Evolutionary conservation across 2,329 filamentous ascomycete genomes (phyloP).

Genomic region (Berkeleyomyces basicola): DNA sequence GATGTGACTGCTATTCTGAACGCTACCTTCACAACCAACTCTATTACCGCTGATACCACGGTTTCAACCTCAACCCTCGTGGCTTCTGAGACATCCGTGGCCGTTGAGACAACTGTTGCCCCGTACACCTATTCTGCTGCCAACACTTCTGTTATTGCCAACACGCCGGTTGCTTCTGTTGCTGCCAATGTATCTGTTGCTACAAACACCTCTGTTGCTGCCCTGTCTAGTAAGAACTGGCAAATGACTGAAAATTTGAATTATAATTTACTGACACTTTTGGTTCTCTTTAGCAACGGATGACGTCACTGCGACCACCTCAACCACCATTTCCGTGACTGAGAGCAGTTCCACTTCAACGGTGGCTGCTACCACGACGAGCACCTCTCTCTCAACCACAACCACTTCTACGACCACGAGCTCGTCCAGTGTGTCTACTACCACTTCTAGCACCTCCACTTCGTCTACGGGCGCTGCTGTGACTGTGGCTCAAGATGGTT

Average conservation of each 20-base stretch:
- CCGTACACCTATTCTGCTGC: background rate
- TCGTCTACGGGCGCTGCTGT: constrained; percentile 18
- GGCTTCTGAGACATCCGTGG: background rate
- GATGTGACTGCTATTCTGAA: too few relatives aligned
- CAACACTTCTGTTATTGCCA: background rate
- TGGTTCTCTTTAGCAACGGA: background rate
- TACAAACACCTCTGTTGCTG: background rate
- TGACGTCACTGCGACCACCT: background rate
- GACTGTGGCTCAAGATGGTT: constrained; percentile 28
- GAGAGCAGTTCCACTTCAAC: background rate
- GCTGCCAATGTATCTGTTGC: background rate
- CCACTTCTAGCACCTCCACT: constrained; percentile 1
- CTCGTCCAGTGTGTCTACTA: background rate
- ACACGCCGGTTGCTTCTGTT: background rate
- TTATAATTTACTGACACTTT: background rate
- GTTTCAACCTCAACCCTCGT: too few relatives aligned
- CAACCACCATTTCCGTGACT: background rate
- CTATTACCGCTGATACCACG: too few relatives aligned
- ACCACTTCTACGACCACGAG: background rate
- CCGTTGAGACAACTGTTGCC: background rate
- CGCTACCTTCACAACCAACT: too few relatives aligned
- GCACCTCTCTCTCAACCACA: background rate
- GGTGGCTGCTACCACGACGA: background rate
- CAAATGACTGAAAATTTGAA: background rate
- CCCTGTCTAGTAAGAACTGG: background rate